A percentile compares a stretch with the other conserved stretches of the same genome.
Conservation (phyloP, 306 rosid species). For the Vicia faba region DNA sequence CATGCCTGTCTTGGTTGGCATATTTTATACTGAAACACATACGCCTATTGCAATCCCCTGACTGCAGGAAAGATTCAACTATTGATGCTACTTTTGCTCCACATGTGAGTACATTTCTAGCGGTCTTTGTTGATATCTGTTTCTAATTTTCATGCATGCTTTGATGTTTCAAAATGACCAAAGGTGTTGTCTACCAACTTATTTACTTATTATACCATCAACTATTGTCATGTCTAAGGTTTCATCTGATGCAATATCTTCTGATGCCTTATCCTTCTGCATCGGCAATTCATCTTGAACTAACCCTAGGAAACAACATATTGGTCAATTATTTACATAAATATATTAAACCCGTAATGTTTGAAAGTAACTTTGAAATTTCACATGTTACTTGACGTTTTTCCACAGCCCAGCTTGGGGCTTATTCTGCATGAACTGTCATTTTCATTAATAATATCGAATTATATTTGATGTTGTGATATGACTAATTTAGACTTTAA, state of each 20-base stretch:
- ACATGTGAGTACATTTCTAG: slow-evolving; percentile 53
- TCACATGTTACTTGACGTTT: too few relatives aligned
- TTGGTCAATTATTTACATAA: too few relatives aligned
- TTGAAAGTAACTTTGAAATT: too few relatives aligned
- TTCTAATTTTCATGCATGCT: slow-evolving; percentile 24
- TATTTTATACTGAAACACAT: slow-evolving; percentile 45
- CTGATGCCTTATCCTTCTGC: slow-evolving; percentile 22
- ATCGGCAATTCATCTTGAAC: too few relatives aligned
- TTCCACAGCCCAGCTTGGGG: too few relatives aligned
- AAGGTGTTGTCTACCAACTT: slow-evolving; percentile 5
- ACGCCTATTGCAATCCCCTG: slow-evolving; percentile 68
- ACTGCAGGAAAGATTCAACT: slow-evolving; percentile 54
- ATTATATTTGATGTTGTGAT: too few relatives aligned
- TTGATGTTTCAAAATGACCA: slow-evolving; percentile 23
- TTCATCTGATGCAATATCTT: slow-evolving; percentile 8
- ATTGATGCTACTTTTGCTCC: slow-evolving; percentile 81
- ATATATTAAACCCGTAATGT: too few relatives aligned
- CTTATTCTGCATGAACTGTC: too few relatives aligned
- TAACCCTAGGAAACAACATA: too few relatives aligned
- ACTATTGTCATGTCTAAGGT: background rate
- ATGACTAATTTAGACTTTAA: too few relatives aligned
- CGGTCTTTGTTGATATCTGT: slow-evolving; percentile 12
- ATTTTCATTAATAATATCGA: too few relatives aligned
- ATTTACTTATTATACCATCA: slow-evolving; percentile 5
- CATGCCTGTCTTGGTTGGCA: slow-evolving; percentile 53